A percentile compares a stretch with the other conserved stretches of the same genome.
Conservation (phyloP, 2,329 filamentous ascomycete species). For the Atkinsonella hypoxylon region DNA sequence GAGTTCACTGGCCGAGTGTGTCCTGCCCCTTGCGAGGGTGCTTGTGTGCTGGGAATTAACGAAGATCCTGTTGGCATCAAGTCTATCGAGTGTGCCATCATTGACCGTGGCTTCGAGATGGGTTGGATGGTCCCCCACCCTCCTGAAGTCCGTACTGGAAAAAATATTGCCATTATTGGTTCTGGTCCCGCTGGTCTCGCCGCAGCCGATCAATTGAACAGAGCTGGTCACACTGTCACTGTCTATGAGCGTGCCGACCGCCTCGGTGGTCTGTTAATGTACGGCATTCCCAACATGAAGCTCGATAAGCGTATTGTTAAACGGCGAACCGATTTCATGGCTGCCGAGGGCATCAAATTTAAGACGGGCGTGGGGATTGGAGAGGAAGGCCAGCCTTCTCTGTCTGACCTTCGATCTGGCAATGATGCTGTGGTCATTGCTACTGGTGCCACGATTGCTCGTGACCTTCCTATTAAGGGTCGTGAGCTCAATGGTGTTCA, state of each 20-base stretch:
- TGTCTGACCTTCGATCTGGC: constrained; percentile 59
- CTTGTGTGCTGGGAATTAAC: constrained; percentile 91
- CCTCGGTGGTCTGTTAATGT: constrained; percentile 87
- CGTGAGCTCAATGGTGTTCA: constrained; percentile 84
- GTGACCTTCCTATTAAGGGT: constrained; percentile 82
- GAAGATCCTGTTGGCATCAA: constrained; percentile 97
- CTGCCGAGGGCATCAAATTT: constrained; percentile 74
- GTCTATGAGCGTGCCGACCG: constrained; percentile 91
- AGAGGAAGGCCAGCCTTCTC: constrained; percentile 48
- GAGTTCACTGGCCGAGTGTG: constrained; percentile 97
- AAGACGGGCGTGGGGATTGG: constrained; percentile 68
- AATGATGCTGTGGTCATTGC: constrained; percentile 83
- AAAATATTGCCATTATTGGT: constrained; percentile 79
- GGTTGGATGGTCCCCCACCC: constrained; percentile 89
- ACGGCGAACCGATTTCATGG: constrained; percentile 91
- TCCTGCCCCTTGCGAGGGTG: constrained; percentile 90
- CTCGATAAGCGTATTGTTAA: constrained; percentile 96
- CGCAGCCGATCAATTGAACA: constrained; percentile 86
- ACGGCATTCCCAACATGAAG: constrained; percentile 99
- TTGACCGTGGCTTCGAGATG: constrained; percentile 94
- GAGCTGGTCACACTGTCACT: constrained; percentile 76
- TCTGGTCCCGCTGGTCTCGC: constrained; percentile 88
- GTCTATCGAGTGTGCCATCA: constrained; percentile 95
- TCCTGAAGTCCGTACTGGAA: constrained; percentile 71
- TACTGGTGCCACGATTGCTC: constrained; percentile 84